Evolutionary conservation across 441 rosid genomes (phyloP).

Genomic region (Adansonia rubrostipa): DNA sequence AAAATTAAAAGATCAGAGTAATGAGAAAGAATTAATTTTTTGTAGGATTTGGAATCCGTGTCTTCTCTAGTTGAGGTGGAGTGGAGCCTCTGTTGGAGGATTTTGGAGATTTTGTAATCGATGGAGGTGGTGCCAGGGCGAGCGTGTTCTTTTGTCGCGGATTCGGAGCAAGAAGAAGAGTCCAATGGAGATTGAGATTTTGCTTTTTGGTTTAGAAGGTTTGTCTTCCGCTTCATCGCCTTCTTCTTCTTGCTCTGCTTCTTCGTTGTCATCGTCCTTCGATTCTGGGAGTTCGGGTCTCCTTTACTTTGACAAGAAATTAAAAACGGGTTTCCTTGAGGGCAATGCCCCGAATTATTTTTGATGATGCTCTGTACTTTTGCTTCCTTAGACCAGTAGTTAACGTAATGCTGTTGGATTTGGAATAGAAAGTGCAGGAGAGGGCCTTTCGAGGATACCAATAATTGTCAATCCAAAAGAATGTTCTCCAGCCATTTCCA

Average conservation of each 20-base stretch:
- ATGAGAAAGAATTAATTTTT: conserved; percentile 49
- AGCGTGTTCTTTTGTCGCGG: conserved; percentile 86
- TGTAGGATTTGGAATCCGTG: conserved; percentile 57
- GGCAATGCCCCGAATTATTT: not conserved
- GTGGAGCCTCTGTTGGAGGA: conserved; percentile 46
- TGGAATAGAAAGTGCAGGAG: no score
- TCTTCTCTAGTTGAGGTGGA: conserved; percentile 30
- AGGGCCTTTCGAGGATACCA: no score
- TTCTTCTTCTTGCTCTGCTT: conserved; percentile 34
- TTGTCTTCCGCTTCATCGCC: conserved; percentile 34
- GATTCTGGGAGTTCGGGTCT: conserved; percentile 32
- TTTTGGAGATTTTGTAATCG: conserved; percentile 78
- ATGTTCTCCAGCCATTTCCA: no score
- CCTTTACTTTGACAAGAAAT: no score
- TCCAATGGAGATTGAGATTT: conserved; percentile 86
- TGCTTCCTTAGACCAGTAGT: no score
- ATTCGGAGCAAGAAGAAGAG: conserved; percentile 73
- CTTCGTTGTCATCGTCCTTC: conserved; percentile 32
- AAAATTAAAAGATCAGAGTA: not conserved
- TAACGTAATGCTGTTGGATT: no score
- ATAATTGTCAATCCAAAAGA: no score
- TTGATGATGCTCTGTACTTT: not conserved
- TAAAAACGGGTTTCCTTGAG: not conserved
- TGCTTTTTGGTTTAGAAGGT: conserved; percentile 30
- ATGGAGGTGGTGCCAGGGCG: conserved; percentile 88